Conservation (phyloP, 306 rosid genomes). For the Parietaria judaica region DNA sequence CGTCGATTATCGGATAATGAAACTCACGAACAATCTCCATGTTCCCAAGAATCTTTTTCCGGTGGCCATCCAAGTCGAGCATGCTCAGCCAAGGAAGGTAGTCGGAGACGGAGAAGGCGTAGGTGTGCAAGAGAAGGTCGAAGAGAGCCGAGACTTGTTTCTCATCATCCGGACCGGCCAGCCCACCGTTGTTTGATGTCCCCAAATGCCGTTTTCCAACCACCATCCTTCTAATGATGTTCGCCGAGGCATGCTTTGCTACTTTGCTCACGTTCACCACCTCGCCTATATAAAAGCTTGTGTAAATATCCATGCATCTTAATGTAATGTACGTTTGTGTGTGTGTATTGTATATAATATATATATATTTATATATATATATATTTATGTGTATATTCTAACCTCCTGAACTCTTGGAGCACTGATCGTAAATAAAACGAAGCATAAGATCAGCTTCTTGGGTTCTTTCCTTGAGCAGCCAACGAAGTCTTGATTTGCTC, state of each 20-base stretch:
- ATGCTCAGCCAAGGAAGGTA: not conserved
- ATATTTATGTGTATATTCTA: no score
- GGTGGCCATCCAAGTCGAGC: slow-evolving; percentile 31
- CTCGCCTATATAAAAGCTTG: not conserved
- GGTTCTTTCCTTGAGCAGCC: no score
- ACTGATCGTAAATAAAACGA: no score
- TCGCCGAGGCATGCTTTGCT: slow-evolving; percentile 24
- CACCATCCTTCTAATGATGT: slow-evolving; percentile 19
- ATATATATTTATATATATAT: no score
- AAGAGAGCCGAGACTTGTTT: slow-evolving; percentile 23
- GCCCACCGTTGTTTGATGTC: slow-evolving; percentile 24
- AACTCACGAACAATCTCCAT: slow-evolving; percentile 9
- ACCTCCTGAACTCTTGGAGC: no score
- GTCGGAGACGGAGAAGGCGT: slow-evolving; percentile 26
- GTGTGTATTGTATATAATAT: no score
- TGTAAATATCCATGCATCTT: no score
- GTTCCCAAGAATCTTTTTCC: slow-evolving; percentile 7
- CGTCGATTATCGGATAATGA: slow-evolving; percentile 27
- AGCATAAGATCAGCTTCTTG: no score
- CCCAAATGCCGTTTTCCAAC: slow-evolving; percentile 33
- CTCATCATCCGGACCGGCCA: slow-evolving; percentile 30
- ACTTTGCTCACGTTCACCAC: slow-evolving; percentile 20
- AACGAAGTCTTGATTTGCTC: no score
- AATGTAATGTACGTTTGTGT: no score
- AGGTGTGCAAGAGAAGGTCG: not conserved